Evolutionary conservation across 2,329 filamentous ascomycete genomes (phyloP), one percentile per base, ranked within the genome.

Genomic region (Calonectria hawksworthii): DNA sequence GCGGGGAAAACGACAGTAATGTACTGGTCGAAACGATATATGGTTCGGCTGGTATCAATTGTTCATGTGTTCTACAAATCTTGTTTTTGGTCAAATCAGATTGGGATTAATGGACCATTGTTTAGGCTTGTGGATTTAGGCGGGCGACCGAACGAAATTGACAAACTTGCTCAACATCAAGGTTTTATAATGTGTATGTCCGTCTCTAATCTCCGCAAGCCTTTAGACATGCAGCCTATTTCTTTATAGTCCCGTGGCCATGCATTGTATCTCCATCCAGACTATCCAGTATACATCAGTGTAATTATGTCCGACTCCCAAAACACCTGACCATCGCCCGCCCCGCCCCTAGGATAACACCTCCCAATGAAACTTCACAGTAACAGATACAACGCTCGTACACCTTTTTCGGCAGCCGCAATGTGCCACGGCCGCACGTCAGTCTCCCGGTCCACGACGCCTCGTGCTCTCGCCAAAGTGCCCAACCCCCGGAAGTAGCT

Each of bases 371-470:
- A 77, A 72, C 59, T 44, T 89, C 86, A 95, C 89, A 93, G 90
- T 80, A 93, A 84, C 80, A 91, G 86, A 83, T 92, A 92, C 81
- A 96, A 84, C 26, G 90, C 93, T 82, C 91, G 88, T 5, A 92
- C 92, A 2, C 91, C 93, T 84, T 93, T 93, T 84, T 94, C 90
- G 3, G 92, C 94, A 23, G 91, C 93, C 16, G 92, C 93, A 74
- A 96, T 87, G 87, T 96, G 95, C 93, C 94, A 95, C 23, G 95
- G 95, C 79, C 94, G 86, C n/a, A 92, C 88, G 80, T 93, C 92
- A 64, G 86, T 88, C 69, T 92, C 87, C 74, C 88, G 84, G 80
- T 92, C 89, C 80, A 92, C 86, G 80, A 93, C 86, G 0, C 92
- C 94, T 74, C 93, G 90, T 28, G 92, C 90, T 76, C 92, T 89